phyloP scores from a whole-genome alignment of 495 filamentous ascomycete species.

The Thozetella sp. region DNA sequence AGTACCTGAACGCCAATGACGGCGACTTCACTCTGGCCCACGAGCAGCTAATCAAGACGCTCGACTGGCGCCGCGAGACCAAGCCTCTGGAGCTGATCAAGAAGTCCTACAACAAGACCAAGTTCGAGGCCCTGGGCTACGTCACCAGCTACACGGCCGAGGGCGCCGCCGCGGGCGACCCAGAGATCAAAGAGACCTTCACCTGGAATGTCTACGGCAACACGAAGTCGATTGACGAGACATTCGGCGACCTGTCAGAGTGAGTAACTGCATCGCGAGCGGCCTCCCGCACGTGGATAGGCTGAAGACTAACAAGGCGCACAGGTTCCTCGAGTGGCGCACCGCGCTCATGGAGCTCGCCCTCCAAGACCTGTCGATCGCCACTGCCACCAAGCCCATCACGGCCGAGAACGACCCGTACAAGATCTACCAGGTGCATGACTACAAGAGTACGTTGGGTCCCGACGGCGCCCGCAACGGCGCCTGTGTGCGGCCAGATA shows the following conservation, averaged over 20 bases:
- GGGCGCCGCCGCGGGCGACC: slow-evolving; percentile 19
- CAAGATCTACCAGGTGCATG: slow-evolving; percentile 87
- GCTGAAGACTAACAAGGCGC: slow-evolving; percentile 15
- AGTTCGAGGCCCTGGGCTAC: slow-evolving; percentile 61
- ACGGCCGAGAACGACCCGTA: slow-evolving; percentile 81
- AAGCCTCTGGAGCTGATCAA: slow-evolving; percentile 47
- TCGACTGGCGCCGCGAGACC: slow-evolving; percentile 75
- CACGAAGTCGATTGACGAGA: slow-evolving; percentile 67
- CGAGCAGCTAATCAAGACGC: slow-evolving; percentile 73
- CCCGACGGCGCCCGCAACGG: not conserved
- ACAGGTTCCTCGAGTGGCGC: slow-evolving; percentile 82
- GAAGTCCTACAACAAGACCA: slow-evolving; percentile 45
- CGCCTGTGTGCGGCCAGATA: not conserved
- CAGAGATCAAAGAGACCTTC: slow-evolving; percentile 54
- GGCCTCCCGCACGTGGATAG: not conserved
- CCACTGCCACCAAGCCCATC: slow-evolving; percentile 67
- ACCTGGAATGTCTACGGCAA: slow-evolving; percentile 90
- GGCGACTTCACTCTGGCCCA: slow-evolving; percentile 71
- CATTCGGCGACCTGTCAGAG: slow-evolving; percentile 79
- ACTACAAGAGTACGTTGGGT: slow-evolving; percentile 60
- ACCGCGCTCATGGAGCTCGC: slow-evolving; percentile 85
- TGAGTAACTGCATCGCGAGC: slow-evolving; percentile 42
- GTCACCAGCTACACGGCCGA: slow-evolving; percentile 47
- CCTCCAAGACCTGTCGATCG: slow-evolving; percentile 67
- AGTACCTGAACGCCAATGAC: slow-evolving; percentile 87